phyloP scores from a whole-genome alignment of 257 asterid species.

The Solanum acaule region DNA sequence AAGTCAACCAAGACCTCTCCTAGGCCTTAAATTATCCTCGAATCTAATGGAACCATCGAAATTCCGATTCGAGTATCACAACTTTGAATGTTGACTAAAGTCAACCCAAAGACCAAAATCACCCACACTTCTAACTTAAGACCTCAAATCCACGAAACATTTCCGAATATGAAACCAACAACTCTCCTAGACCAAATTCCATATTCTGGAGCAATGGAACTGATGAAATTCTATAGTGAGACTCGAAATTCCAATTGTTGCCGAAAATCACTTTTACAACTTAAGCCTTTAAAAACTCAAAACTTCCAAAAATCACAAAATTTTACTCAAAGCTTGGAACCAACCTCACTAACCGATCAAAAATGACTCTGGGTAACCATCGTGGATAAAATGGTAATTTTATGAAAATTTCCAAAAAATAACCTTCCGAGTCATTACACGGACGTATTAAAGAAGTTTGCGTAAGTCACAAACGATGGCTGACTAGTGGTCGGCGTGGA shows the following conservation, averaged over 20 bases:
- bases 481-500: background rate
- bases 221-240: background rate
- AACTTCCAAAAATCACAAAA: no score
- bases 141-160: background rate
- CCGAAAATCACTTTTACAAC: background rate
- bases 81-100: background rate
- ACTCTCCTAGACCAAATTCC: background rate
- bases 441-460: background rate
- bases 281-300: background rate
- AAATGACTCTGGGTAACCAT: background rate
- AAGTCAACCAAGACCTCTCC: background rate
- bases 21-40: background rate
- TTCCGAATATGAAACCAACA: background rate
- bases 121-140: background rate
- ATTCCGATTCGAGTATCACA: background rate
- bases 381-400: no score
- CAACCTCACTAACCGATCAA: background rate
- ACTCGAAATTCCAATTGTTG: background rate
- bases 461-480: background rate
- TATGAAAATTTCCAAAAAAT: no score
- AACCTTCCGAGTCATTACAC: background rate
- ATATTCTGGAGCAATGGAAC: background rate
- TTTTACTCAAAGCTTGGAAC: no score
- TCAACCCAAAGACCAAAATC: background rate
- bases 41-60: background rate